These are phyloP conservation scores for Castanopsis chinensis DNA, from an alignment of 306 rosid species.

Conservation along the genomic window DNA sequence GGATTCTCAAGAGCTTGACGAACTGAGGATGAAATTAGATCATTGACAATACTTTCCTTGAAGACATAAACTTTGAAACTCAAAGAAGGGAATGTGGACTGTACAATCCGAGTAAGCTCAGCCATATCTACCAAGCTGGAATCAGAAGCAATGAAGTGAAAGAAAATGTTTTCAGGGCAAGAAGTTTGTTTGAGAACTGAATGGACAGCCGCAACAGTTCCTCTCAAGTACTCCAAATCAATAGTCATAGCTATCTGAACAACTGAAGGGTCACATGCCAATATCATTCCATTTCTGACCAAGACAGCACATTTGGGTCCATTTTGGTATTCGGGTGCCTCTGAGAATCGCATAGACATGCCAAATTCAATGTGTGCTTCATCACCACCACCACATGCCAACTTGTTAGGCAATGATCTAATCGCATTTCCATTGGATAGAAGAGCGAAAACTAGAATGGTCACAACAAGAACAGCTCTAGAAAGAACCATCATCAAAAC, in stretches of 20 bases:
- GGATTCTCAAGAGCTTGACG: constrained; percentile 82
- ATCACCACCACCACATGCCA: constrained; percentile 14
- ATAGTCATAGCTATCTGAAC: constrained; percentile 84
- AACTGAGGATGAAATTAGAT: constrained; percentile 77
- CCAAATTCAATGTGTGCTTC: constrained; percentile 22
- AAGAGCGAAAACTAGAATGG: constrained; percentile 17
- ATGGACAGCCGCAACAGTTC: constrained; percentile 77
- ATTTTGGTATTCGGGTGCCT: constrained; percentile 69
- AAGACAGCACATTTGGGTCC: constrained; percentile 39
- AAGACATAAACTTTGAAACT: constrained; percentile 59
- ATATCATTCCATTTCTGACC: neutral
- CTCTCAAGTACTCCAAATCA: constrained; percentile 73
- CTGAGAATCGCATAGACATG: constrained; percentile 33
- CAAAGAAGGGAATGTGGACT: constrained; percentile 58
- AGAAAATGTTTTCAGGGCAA: constrained; percentile 77
- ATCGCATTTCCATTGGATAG: constrained; percentile 30
- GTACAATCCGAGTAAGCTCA: constrained; percentile 35
- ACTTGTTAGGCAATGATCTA: constrained; percentile 39
- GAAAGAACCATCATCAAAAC: constrained; percentile 28
- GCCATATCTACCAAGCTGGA: constrained; percentile 28
- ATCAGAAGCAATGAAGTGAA: constrained; percentile 83
- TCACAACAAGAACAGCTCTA: constrained; percentile 21
- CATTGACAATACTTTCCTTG: constrained; percentile 36
- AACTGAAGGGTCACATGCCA: constrained; percentile 46
- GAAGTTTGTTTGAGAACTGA: constrained; percentile 72